phyloP scores from a whole-genome alignment of 768 basidiomycete species.

The Amanita subjunquillea region DNA sequence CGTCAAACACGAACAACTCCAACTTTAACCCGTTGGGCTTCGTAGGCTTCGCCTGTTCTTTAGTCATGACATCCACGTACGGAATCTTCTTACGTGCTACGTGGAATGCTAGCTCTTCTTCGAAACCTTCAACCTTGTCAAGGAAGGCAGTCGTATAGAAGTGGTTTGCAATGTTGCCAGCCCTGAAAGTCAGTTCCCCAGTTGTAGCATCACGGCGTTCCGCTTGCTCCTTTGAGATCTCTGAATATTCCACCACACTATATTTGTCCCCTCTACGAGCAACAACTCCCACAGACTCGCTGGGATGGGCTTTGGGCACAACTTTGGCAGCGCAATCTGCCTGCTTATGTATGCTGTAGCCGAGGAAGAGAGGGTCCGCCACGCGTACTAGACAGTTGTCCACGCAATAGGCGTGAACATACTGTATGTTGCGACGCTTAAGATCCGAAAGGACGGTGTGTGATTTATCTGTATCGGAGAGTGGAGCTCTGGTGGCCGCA shows the following conservation, averaged over 20 bases:
- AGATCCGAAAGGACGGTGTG: slow-evolving; percentile 82
- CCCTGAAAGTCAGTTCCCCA: slow-evolving; percentile 81
- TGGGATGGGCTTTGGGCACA: slow-evolving; percentile 77
- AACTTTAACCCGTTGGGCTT: slow-evolving; percentile 99
- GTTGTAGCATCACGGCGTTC: slow-evolving; percentile 58
- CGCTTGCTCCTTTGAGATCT: slow-evolving; percentile 83
- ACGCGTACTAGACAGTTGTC: slow-evolving; percentile 98
- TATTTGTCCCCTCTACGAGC: slow-evolving; percentile 76
- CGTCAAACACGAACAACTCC: slow-evolving; percentile 97
- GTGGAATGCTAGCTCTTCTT: slow-evolving; percentile 88
- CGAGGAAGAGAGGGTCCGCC: slow-evolving; percentile 95
- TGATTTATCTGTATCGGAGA: slow-evolving; percentile 47
- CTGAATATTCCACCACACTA: slow-evolving; percentile 95
- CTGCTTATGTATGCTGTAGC: slow-evolving; percentile 82
- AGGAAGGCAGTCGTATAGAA: slow-evolving; percentile 91
- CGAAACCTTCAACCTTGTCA: slow-evolving; percentile 67
- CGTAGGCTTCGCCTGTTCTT: slow-evolving; percentile 63
- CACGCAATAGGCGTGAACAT: slow-evolving; percentile 93
- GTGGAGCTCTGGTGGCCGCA: slow-evolving; percentile 76
- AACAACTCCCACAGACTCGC: slow-evolving; percentile 93
- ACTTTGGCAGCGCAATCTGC: slow-evolving; percentile 95
- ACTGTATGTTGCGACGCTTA: slow-evolving; percentile 60
- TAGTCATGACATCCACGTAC: slow-evolving; percentile 60
- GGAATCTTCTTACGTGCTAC: slow-evolving; percentile 98
- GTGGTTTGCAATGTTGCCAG: slow-evolving; percentile 97